phyloP scores from a whole-genome alignment of 768 basidiomycete species.

The Melanogaster broomeanus region DNA sequence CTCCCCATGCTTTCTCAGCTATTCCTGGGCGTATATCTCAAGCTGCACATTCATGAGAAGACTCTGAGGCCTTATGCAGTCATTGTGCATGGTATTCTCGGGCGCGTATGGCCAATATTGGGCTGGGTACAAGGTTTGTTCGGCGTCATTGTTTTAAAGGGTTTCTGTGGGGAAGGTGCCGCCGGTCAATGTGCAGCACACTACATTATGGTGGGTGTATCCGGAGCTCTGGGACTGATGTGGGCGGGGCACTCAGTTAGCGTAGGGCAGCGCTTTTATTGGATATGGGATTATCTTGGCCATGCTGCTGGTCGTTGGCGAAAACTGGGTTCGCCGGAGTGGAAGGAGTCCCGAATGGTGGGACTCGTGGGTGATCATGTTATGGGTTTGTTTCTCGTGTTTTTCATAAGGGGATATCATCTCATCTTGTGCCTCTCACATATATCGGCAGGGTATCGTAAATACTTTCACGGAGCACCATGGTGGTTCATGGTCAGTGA shows the following conservation, averaged over 20 bases:
- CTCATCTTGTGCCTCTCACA: neutral
- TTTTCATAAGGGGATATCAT: neutral
- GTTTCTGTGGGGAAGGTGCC: constrained; percentile 73
- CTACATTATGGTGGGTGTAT: constrained; percentile 65
- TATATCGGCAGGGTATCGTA: constrained; percentile 45
- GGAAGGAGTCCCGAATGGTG: constrained; percentile 83
- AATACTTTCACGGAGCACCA: constrained; percentile 95
- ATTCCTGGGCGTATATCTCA: constrained; percentile 82
- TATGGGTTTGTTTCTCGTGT: constrained; percentile 45
- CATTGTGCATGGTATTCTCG: constrained; percentile 71
- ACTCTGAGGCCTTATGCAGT: constrained; percentile 74
- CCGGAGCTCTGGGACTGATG: neutral
- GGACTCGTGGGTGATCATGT: constrained; percentile 69
- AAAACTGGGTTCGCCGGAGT: constrained; percentile 71
- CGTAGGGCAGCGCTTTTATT: constrained; percentile 81
- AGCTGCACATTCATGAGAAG: constrained; percentile 85
- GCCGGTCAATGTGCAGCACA: constrained; percentile 88
- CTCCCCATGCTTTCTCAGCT: constrained; percentile 69
- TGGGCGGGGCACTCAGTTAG: constrained; percentile 8
- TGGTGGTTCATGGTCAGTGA: constrained; percentile 78
- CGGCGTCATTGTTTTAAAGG: constrained; percentile 71
- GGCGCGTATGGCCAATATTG: constrained; percentile 79
- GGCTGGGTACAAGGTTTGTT: constrained; percentile 92
- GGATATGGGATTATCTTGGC: constrained; percentile 84
- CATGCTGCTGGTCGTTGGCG: constrained; percentile 74